A percentile compares a stretch with the other conserved stretches of the same genome.
These are phyloP conservation scores for Solanum chiquidenum DNA, from an alignment of 257 asterid genomes.

Conservation along the genomic window DNA sequence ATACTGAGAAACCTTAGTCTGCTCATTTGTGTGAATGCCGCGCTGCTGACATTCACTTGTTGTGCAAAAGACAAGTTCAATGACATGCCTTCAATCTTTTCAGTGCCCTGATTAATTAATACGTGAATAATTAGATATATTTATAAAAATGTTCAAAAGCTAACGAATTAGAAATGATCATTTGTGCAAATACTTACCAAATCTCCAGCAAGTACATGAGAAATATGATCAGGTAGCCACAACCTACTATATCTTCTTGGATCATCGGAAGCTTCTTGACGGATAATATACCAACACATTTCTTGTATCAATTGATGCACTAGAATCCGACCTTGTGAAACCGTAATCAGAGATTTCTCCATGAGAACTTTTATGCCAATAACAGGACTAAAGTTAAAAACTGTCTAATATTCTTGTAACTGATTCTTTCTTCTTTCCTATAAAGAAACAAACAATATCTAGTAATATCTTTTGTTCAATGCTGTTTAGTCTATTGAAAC, in stretches of 20 bases:
- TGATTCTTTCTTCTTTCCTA: neutral
- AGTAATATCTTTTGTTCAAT: neutral
- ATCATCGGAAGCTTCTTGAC: neutral
- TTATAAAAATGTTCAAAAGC: neutral
- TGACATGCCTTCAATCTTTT: slow-evolving; percentile 2
- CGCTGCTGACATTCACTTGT: neutral
- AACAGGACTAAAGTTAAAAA: neutral
- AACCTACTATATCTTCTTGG: neutral
- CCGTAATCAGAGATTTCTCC: neutral
- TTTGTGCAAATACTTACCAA: neutral
- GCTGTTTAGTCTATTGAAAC: neutral
- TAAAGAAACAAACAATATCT: slow-evolving; percentile 2
- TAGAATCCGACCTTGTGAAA: neutral
- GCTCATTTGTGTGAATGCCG: neutral
- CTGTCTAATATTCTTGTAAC: neutral
- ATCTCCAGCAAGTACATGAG: neutral
- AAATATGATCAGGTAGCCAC: neutral
- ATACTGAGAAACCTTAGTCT: slow-evolving; percentile 10
- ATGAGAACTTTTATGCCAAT: neutral
- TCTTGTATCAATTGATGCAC: neutral
- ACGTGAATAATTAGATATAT: neutral
- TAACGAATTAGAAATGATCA: neutral
- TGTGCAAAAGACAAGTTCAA: neutral
- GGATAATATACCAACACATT: neutral
- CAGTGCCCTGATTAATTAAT: neutral